These are phyloP conservation scores for Aureobasidium zeae DNA, from an alignment of 2,329 filamentous ascomycete species.

Conservation along the genomic window DNA sequence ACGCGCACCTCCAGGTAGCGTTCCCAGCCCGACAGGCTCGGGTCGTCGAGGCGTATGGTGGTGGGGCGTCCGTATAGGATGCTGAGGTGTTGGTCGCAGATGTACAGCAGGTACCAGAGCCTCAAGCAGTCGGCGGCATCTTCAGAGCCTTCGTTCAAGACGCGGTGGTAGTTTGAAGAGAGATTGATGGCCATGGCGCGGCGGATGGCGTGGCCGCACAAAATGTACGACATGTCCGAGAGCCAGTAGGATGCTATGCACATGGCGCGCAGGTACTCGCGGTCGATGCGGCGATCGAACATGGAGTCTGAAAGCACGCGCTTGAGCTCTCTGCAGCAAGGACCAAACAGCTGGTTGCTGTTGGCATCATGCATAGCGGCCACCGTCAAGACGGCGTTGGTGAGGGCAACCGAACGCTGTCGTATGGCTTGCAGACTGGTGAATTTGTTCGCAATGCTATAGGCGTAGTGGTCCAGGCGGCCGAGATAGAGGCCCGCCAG, in stretches of 20 bases:
- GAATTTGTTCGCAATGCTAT: conserved; percentile 40
- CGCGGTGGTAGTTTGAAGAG: conserved; percentile 33
- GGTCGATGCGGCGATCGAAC: conserved; percentile 44
- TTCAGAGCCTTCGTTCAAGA: conserved; percentile 31
- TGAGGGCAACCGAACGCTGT: conserved; percentile 46
- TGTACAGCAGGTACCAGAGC: conserved; percentile 55
- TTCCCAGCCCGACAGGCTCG: conserved; percentile 49
- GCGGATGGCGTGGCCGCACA: conserved; percentile 47
- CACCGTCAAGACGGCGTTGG: conserved; percentile 48
- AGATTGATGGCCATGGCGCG: conserved; percentile 37
- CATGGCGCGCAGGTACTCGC: conserved; percentile 51
- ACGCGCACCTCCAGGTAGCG: conserved; percentile 44
- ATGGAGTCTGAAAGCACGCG: conserved; percentile 48
- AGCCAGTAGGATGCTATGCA: conserved; percentile 56
- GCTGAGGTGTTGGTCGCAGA: conserved; percentile 57
- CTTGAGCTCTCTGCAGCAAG: conserved; percentile 50
- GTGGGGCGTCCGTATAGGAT: conserved; percentile 52
- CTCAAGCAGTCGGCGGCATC: conserved; percentile 46
- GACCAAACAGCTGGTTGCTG: conserved; percentile 43
- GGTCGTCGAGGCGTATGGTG: conserved; percentile 47
- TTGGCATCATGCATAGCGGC: conserved; percentile 50
- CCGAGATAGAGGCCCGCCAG: conserved; percentile 35
- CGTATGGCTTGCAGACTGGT: conserved; percentile 40
- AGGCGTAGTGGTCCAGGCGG: conserved; percentile 40
- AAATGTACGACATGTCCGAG: conserved; percentile 53